Percentiles rank a stretch among this genome's conserved stretches.
These are phyloP conservation scores for Vicia sativa DNA, from an alignment of 306 rosid genomes.

Conservation along the genomic window DNA sequence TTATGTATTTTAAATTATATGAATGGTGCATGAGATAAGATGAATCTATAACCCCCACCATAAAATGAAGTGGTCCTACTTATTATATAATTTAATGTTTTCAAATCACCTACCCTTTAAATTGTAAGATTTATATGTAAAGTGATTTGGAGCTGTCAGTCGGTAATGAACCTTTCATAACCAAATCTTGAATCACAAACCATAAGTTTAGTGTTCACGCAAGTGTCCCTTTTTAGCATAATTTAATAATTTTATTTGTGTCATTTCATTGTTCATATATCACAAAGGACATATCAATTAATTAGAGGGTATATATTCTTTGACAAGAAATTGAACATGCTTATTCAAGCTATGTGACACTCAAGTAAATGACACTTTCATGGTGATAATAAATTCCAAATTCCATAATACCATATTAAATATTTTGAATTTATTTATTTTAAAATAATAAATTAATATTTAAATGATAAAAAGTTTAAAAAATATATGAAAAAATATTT, in stretches of 20 bases:
- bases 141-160: slow-evolving; percentile 22
- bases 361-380: slow-evolving; percentile 11
- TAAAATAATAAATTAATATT: too few species aligned
- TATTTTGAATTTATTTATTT: too few species aligned
- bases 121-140: neutral
- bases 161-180: slow-evolving; percentile 14
- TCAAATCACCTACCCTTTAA: slow-evolving; percentile 4
- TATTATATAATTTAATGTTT: slow-evolving; percentile 20
- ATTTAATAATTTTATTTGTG: slow-evolving; percentile 11
- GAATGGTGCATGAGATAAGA: slow-evolving; percentile 30
- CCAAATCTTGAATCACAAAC: slow-evolving; percentile 27
- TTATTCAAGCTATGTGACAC: neutral
- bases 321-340: neutral
- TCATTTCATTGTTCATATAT: neutral
- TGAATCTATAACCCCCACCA: slow-evolving; percentile 25
- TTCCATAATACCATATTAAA: too few species aligned
- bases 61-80: slow-evolving; percentile 22
- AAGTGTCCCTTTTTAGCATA: slow-evolving; percentile 13
- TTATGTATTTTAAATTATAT: neutral
- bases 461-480: too few species aligned
- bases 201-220: slow-evolving; percentile 14
- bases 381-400: neutral
- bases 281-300: neutral
- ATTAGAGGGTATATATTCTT: neutral
- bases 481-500: too few species aligned